phyloP scores from a whole-genome alignment of 1,284 basidiomycete genomes.

The Neotropicomus parvogracilis region DNA sequence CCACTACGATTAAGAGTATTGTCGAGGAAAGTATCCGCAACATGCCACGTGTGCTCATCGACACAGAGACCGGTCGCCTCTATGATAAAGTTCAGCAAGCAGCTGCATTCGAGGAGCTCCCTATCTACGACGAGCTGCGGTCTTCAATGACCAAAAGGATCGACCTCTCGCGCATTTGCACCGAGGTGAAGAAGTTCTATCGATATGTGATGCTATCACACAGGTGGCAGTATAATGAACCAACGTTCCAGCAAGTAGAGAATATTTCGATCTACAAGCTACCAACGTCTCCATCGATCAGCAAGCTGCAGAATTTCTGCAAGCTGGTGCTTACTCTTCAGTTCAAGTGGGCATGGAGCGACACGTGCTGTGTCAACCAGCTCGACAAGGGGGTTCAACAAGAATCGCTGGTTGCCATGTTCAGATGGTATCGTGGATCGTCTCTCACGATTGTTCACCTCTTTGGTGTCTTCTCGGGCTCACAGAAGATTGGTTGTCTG shows the following conservation, averaged over 20 bases:
- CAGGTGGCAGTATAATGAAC: constrained; percentile 11
- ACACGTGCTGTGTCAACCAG: constrained; percentile 3
- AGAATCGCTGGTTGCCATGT: neutral
- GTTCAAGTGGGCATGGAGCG: neutral
- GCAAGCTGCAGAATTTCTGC: neutral
- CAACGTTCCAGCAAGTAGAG: constrained; percentile 1
- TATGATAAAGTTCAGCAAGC: neutral
- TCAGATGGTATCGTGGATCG: neutral
- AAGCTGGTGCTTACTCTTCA: neutral
- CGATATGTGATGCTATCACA: constrained; percentile 19
- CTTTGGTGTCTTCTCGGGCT: neutral
- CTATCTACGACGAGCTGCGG: neutral
- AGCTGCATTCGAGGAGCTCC: neutral
- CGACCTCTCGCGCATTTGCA: constrained; percentile 5
- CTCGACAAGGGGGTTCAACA: neutral
- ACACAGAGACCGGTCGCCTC: neutral
- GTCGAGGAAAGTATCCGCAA: neutral
- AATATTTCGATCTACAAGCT: neutral
- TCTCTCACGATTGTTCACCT: constrained; percentile 4
- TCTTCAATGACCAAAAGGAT: constrained; percentile 13
- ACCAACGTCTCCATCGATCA: neutral
- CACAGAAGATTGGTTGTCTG: too few species aligned
- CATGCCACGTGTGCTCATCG: neutral
- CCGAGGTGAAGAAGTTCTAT: constrained; percentile 9
- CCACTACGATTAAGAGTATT: neutral